Conservation (phyloP, 768 basidiomycete genomes). For the Exsudoporus frostii region DNA sequence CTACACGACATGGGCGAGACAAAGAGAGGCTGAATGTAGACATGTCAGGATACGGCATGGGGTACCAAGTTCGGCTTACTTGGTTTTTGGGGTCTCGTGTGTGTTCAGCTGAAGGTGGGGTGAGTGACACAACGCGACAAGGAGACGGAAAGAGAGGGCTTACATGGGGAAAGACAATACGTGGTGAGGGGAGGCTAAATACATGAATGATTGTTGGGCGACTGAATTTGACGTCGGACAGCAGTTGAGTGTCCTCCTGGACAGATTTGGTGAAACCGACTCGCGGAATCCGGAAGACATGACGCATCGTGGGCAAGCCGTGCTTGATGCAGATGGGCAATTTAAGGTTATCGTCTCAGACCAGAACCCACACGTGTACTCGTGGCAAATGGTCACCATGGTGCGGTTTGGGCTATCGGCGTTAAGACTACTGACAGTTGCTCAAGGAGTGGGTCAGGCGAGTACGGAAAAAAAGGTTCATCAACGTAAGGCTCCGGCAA, state of each 20-base stretch:
- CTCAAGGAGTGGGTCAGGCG: no score
- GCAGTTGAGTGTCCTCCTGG: conserved; percentile 10
- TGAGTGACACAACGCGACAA: neutral
- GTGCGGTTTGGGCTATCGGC: neutral
- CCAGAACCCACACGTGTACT: neutral
- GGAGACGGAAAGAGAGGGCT: neutral
- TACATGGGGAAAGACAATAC: neutral
- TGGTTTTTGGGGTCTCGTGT: neutral
- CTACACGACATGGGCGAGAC: conserved; percentile 19
- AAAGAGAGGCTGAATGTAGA: neutral
- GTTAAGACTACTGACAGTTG: neutral
- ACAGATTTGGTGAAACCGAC: conserved; percentile 9
- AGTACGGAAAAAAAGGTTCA: neutral
- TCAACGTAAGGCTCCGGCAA: conserved; percentile 15
- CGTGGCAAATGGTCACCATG: neutral
- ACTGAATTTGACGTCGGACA: neutral
- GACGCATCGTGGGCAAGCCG: conserved; percentile 1
- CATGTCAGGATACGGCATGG: conserved; percentile 4
- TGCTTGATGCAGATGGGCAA: neutral
- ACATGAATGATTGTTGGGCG: conserved; percentile 1
- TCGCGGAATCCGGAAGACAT: neutral
- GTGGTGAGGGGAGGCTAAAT: neutral
- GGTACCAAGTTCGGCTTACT: conserved; percentile 1
- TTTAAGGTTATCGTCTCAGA: conserved; percentile 4
- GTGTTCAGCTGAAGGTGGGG: neutral